Conservation (phyloP, 2,329 filamentous ascomycete species). For the Colletotrichum incanum region DNA sequence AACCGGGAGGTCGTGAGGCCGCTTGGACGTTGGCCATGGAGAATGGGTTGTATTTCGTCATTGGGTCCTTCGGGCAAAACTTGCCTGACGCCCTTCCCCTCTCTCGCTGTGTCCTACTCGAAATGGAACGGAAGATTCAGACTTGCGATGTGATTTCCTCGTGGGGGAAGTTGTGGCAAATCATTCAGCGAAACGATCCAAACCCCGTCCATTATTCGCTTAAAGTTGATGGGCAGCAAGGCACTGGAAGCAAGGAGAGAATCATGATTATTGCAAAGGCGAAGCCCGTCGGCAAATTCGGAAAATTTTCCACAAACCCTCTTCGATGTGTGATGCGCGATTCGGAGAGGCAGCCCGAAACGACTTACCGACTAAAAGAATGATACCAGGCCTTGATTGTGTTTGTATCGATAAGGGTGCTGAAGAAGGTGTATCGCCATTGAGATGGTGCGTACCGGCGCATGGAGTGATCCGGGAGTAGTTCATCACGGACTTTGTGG, state of each 20-base stretch:
- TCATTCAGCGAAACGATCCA: not conserved
- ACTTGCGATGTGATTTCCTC: constrained; percentile 2
- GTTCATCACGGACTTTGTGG: too few species aligned
- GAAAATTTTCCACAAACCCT: not conserved
- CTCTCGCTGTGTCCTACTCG: not conserved
- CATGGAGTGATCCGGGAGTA: not conserved
- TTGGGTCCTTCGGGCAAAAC: not conserved
- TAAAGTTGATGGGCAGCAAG: not conserved
- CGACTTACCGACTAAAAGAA: not conserved
- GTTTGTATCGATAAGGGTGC: not conserved
- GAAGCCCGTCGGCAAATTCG: not conserved
- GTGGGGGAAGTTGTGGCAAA: not conserved
- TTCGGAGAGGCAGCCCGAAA: not conserved
- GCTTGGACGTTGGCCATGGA: not conserved
- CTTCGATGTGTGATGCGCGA: not conserved
- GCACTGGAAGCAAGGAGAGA: too few species aligned
- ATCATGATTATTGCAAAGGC: not conserved
- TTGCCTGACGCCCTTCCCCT: not conserved
- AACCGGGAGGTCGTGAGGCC: constrained; percentile 30
- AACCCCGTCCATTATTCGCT: not conserved
- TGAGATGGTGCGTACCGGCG: not conserved
- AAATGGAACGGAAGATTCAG: not conserved
- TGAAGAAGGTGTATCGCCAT: not conserved
- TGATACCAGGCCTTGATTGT: not conserved
- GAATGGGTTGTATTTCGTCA: constrained; percentile 11